Conservation (phyloP, 768 basidiomycete species). For the Tylopilus vinaceipallidus region DNA sequence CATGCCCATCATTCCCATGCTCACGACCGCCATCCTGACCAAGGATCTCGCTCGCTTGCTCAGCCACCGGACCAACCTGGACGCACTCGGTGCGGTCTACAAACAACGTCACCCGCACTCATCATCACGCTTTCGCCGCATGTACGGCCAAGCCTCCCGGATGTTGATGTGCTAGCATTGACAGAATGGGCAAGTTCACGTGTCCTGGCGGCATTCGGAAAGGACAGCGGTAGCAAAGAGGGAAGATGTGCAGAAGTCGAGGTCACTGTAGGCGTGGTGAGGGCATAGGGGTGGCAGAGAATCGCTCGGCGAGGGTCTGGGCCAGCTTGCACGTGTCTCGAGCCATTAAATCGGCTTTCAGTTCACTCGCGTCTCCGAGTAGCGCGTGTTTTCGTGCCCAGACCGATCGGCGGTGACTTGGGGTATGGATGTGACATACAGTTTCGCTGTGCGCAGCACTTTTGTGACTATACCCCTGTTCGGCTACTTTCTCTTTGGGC, state of each 20-base stretch:
- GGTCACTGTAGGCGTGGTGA: slow-evolving; percentile 73
- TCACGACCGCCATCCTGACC: slow-evolving; percentile 13
- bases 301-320: no score
- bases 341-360: background rate
- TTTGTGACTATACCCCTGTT: slow-evolving; percentile 15
- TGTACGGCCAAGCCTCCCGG: slow-evolving; percentile 61
- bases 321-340: no score
- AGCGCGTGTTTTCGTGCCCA: background rate
- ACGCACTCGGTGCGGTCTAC: background rate
- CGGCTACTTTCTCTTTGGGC: background rate
- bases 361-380: background rate
- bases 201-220: slow-evolving; percentile 51
- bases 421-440: slow-evolving; percentile 6
- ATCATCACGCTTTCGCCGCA: slow-evolving; percentile 82
- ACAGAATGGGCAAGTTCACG: slow-evolving; percentile 78
- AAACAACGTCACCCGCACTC: slow-evolving; percentile 39
- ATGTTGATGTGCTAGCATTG: slow-evolving; percentile 67
- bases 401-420: slow-evolving; percentile 1
- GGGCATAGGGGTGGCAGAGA: slow-evolving; percentile 41
- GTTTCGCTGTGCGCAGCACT: slow-evolving; percentile 5
- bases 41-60: background rate
- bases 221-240: slow-evolving; percentile 28
- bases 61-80: slow-evolving; percentile 3
- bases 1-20: slow-evolving; percentile 7
- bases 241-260: slow-evolving; percentile 45